Evolutionary conservation across 2,329 filamentous ascomycete genomes (phyloP).

Genomic region (Ophiostoma angusticollis): DNA sequence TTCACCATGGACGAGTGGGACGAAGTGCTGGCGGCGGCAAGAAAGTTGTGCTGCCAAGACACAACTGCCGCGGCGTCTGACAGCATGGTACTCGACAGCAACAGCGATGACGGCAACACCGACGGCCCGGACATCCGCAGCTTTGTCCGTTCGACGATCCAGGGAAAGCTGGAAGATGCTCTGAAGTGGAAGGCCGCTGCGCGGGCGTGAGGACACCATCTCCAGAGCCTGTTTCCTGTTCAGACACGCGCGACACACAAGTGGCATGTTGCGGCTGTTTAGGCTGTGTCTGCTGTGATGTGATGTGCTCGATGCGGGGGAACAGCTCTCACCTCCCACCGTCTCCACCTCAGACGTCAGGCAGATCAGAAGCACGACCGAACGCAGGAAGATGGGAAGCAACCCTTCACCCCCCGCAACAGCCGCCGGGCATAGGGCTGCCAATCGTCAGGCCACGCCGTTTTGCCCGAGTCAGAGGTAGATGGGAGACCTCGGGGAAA

Average conservation of each 20-base stretch:
- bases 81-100: constrained; percentile 31
- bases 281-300: background rate
- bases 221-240: no score
- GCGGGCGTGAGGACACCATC: constrained; percentile 2
- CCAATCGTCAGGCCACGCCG: no score
- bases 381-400: no score
- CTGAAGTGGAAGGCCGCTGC: constrained; percentile 39
- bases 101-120: constrained; percentile 33
- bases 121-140: constrained; percentile 39
- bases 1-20: constrained; percentile 72
- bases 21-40: constrained; percentile 50
- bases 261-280: background rate
- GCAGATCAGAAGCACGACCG: no score
- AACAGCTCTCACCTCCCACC: constrained; percentile 1
- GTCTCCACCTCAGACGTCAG: background rate
- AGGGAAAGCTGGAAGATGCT: constrained; percentile 38
- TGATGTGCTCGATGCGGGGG: constrained; percentile 1
- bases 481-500: background rate
- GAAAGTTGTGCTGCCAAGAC: constrained; percentile 47
- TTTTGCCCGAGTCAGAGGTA: background rate
- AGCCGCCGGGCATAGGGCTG: no score
- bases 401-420: no score
- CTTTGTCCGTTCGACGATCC: constrained; percentile 50
- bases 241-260: no score
- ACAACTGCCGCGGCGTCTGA: constrained; percentile 21